Evolutionary conservation across 257 asterid genomes (phyloP), one percentile per base, ranked within the genome.

Genomic region (Cruciata laevipes): DNA sequence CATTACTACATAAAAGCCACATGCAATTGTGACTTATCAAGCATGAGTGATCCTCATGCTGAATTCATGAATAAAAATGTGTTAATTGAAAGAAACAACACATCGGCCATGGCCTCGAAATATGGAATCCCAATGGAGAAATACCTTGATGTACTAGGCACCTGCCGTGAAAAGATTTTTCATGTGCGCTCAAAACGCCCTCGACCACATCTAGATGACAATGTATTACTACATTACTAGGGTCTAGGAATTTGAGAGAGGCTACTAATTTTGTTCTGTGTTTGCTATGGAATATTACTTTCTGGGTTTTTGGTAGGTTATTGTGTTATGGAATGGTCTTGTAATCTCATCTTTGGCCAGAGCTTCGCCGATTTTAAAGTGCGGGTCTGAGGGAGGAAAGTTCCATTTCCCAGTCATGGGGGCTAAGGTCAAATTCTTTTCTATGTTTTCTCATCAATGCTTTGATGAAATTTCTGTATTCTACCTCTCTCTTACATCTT

Each of bases 311-410:
- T 74, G 58, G 25, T 71, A 93, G 99, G 99, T 93, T 32, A 93
- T 93, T 69, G 99, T 93, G 27, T 86, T 97, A 2, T 93, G 99
- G 99, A 93, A 93, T 69, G 99, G 99, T 67, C 96, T 93, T 57
- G 85, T 77, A 12, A 90, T 93, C 73, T 93, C 99, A 42, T 75
- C 99, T 7, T 87, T 93, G 69, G 99, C 99, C 12, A 81, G 89
- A 76, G 97, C 99, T 2, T 93, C 99, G 38, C 83, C 81, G 77
- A 79, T 93, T 76, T 81, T 93, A 73, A 74, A n/a, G 83, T 75
- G 76, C 6, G 96, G 90, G 79, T 87, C 86, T 4, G 83, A 82
- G 55, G 92, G 88, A 67, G 84, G 85, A 12, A 67, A 65, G 37
- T 88, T 77, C 77, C 53, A 81, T 80, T 93, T 93, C 65, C 97